These are phyloP conservation scores for Alternaria solani DNA, from an alignment of 2,329 filamentous ascomycete species.

Conservation along the genomic window DNA sequence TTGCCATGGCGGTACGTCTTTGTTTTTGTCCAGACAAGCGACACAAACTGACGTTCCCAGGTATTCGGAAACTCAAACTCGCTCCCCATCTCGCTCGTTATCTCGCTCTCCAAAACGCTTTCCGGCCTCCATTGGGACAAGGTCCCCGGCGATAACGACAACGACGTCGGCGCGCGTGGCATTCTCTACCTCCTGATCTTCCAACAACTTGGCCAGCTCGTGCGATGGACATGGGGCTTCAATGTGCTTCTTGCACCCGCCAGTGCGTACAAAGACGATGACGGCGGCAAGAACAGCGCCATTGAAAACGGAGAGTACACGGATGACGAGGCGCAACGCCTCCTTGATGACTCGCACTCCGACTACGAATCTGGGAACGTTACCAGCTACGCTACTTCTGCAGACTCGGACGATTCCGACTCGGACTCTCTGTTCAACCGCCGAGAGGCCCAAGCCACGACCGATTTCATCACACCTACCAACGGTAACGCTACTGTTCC, in stretches of 20 bases:
- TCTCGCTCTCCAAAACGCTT: slow-evolving; percentile 91
- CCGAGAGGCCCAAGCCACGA: slow-evolving; percentile 39
- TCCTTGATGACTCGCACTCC: slow-evolving; percentile 55
- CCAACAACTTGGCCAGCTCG: slow-evolving; percentile 93
- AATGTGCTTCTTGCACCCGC: slow-evolving; percentile 91
- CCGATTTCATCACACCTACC: slow-evolving; percentile 54
- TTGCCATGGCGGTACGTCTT: slow-evolving; percentile 81
- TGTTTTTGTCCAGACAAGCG: not conserved
- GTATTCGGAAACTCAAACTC: slow-evolving; percentile 99
- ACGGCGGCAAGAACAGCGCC: slow-evolving; percentile 51
- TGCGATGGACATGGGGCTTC: slow-evolving; percentile 98
- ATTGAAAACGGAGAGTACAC: slow-evolving; percentile 64
- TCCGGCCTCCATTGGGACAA: slow-evolving; percentile 92
- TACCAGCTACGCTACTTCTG: slow-evolving; percentile 52
- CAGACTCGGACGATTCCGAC: slow-evolving; percentile 35
- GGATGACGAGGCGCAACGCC: slow-evolving; percentile 53
- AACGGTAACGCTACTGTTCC: slow-evolving; percentile 57
- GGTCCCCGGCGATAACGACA: slow-evolving; percentile 90
- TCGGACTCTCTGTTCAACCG: slow-evolving; percentile 42
- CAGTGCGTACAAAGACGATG: slow-evolving; percentile 73
- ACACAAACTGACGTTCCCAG: slow-evolving; percentile 49
- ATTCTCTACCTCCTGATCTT: slow-evolving; percentile 97
- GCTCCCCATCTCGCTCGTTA: slow-evolving; percentile 91
- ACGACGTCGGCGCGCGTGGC: slow-evolving; percentile 90
- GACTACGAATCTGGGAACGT: slow-evolving; percentile 57